Evolutionary conservation across 345 rosid genomes (phyloP).

Genomic region (Populus euphratica): DNA sequence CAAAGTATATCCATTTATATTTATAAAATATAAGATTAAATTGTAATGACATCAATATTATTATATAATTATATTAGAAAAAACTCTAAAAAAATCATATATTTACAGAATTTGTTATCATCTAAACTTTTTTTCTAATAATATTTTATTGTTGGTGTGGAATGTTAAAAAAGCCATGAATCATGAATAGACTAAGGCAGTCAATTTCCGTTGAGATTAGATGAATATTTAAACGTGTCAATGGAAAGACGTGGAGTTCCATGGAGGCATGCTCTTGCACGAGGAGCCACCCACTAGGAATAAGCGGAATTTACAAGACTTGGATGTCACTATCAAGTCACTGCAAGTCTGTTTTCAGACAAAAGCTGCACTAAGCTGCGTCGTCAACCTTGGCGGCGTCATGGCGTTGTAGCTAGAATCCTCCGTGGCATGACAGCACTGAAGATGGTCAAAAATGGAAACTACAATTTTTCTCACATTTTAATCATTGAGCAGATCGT

Average conservation of each 20-base stretch:
- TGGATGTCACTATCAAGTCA: no score
- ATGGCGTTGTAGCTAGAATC: neutral
- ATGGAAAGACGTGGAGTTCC: neutral
- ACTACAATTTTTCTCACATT: neutral
- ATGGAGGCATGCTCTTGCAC: neutral
- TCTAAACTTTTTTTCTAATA: no score
- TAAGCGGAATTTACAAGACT: no score
- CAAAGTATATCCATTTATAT: no score
- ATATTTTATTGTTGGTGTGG: no score
- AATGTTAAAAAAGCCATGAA: no score
- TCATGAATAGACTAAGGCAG: no score
- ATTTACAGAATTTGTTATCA: fast-evolving
- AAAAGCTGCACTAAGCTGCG: no score
- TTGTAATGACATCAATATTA: fast-evolving
- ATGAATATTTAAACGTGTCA: no score
- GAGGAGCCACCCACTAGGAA: no score
- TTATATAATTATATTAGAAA: fast-evolving
- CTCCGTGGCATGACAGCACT: neutral
- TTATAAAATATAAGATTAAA: no score
- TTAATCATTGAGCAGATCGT: neutral
- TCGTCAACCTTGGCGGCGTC: neutral
- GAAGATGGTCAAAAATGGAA: neutral
- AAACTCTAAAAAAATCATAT: fast-evolving
- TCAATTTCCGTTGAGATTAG: neutral
- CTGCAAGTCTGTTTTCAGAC: no score